Evolutionary conservation across 139 green algal species (phyloP), one percentile per base, ranked within the genome.

Genomic region (Chlamydomonas eustigma): DNA sequence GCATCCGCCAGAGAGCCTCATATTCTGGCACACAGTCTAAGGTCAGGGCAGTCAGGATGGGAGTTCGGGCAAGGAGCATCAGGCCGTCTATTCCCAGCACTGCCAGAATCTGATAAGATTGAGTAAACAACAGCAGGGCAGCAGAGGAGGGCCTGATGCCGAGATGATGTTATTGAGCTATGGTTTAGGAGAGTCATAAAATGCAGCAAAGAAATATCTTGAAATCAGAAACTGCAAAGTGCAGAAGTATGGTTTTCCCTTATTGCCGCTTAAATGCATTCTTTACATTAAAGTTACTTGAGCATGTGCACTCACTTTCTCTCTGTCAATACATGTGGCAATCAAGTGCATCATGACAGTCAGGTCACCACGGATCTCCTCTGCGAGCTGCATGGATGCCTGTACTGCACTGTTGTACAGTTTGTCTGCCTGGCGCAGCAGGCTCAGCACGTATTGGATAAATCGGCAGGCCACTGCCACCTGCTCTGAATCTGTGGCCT

Each of bases 361-460:
- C 51, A 82, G 37, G 39, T 82, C 77, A 38, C 71, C 39, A 39
- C 71, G 37, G 30, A 75, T n/a, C 71, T 82, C 77, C n/a, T 28
- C 25, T 4, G 77, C 77, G 58, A 82, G 77, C 63, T 78, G 63
- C 58, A 75, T 75, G 31, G 77, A 63, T 1, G 77, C 77, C 2
- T 74, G 77, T 75, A 82, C 77, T 31, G 77, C 77, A 32, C 37
- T 25, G 36, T 25, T 31, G 58, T 78, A 82, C 58, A 82, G 72
- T 34, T 64, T 39, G 71, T 82, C 77, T 3, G 77, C 71, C 3
- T 64, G 32, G 37, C 75, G 63, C 28, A 82, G 51, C 24, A 33
- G 4, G 2, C 36, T 3, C 39, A 82, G 63, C 39, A 82, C 51
- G 71, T 82, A 58, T 44, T 37, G 52, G 24, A 77, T 37, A 39